Evolutionary conservation across 179 eudicot species (phyloP).

Genomic region (Silene coronaria): DNA sequence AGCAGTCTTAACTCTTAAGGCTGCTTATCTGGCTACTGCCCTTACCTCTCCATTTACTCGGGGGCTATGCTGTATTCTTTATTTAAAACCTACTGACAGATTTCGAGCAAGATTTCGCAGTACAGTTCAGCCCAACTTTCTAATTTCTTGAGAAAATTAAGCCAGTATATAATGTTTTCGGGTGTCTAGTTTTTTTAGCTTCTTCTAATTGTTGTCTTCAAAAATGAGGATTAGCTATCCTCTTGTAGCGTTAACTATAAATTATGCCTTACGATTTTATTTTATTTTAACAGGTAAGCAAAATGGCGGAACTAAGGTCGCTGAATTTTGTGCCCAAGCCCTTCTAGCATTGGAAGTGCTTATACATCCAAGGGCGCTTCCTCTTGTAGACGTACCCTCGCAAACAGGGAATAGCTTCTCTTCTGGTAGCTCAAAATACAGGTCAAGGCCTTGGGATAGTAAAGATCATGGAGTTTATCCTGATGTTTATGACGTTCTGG

Average conservation of each 20-base stretch:
- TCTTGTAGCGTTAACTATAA: not conserved
- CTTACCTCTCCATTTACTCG: too few relatives aligned
- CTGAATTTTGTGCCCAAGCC: constrained; percentile 70
- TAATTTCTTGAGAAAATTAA: not conserved
- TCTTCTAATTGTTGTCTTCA: not conserved
- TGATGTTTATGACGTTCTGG: constrained; percentile 42
- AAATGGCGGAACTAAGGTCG: constrained; percentile 58
- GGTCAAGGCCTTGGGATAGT: constrained; percentile 23
- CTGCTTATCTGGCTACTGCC: too few relatives aligned
- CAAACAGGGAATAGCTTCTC: constrained; percentile 11
- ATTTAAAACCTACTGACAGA: too few relatives aligned
- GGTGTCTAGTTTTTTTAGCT: not conserved
- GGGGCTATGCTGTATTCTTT: too few relatives aligned
- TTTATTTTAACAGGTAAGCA: constrained; percentile 46
- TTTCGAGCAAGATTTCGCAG: too few relatives aligned
- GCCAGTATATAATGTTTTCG: not conserved
- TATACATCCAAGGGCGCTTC: constrained; percentile 76
- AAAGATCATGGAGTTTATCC: constrained; percentile 25
- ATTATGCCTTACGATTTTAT: not conserved
- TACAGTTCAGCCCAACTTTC: too few relatives aligned
- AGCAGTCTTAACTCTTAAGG: too few relatives aligned
- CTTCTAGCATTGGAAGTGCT: constrained; percentile 67
- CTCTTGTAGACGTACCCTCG: constrained; percentile 44
- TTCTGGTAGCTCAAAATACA: constrained; percentile 25
- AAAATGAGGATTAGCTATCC: not conserved